Base-by-base conservation (phyloP, 495 filamentous ascomycete genomes). In the Aspergillus olivimuriae region DNA sequence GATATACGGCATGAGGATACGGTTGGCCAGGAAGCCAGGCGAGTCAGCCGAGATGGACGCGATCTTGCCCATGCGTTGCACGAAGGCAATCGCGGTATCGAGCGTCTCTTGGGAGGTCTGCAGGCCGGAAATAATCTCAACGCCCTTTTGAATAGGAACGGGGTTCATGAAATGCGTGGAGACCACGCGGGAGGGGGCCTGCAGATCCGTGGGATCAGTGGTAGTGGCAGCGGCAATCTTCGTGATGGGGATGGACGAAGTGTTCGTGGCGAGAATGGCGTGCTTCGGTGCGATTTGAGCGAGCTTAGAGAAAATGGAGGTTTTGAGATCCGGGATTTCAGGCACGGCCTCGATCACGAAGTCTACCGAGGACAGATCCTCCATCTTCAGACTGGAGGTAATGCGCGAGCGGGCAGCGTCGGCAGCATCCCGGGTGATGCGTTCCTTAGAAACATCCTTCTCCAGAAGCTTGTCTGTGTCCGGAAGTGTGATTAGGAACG, bases 101-200 rank as follows among this genome's bases (percentile, higher is more conserved):
- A 94, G 65, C 0, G 94, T 97, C 33, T 77, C 74, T 48, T 78
- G 57, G 11, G 86, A 91, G 5, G 92, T 99, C 61, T 99, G 92
- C 32, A 99, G 70, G 16, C 88, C 94, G 17, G 82, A 77, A 54
- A 99, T 97, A 45, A 99, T 94, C 70, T 99, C 92, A 4, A 99
- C 92, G 35, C 92, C 92, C 65, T 95, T 95, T 59, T 96, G 94
- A 3, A 99, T 67, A 1, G 92, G 94, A 0, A 99, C 92, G 0
- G 92, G 92, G 72, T 99, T 99, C 92, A 99, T 99, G 69, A 99
- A 99, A 65, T 99, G 92, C 36, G 94, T 97, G 39, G 86, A 86
- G 37, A 99, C 80, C 1, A 99, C 92, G 31, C 94, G 82, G 20
- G 88, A 89, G 35, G 88, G 80, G 21, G 84, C 85, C 40, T 84